Conservation (phyloP, 2,329 filamentous ascomycete species). For the Coniochaeta pulveracea region DNA sequence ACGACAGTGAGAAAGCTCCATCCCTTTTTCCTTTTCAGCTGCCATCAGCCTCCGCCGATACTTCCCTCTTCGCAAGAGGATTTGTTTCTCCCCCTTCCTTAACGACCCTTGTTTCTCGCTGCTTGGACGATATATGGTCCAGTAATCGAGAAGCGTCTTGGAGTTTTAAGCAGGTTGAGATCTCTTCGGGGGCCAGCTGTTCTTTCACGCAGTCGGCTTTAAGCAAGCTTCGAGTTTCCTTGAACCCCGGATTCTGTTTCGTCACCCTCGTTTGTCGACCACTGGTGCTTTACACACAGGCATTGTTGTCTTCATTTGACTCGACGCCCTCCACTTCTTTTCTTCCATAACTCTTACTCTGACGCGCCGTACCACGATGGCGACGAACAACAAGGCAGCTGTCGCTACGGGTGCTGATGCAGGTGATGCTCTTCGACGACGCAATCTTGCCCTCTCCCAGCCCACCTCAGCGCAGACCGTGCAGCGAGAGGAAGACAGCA, state of each 20-base stretch:
- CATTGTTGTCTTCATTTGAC: too few relatives aligned
- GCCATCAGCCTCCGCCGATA: neutral
- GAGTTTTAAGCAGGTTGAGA: neutral
- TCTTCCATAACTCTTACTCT: too few relatives aligned
- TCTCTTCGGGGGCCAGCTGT: neutral
- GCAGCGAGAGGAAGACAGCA: slow-evolving; percentile 48
- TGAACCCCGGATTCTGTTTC: slow-evolving; percentile 3
- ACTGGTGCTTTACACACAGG: too few relatives aligned
- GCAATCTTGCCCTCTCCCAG: slow-evolving; percentile 34
- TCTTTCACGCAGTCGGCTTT: neutral
- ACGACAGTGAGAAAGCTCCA: slow-evolving; percentile 4
- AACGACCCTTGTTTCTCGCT: neutral
- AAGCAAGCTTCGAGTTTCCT: too few relatives aligned
- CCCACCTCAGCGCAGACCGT: slow-evolving; percentile 11
- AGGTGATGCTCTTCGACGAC: slow-evolving; percentile 43
- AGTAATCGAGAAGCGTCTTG: slow-evolving; percentile 1
- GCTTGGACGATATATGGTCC: slow-evolving; percentile 2
- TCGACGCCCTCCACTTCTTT: too few relatives aligned
- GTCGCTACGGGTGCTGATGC: slow-evolving; percentile 50
- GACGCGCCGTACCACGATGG: too few relatives aligned
- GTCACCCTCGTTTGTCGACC: slow-evolving; percentile 4
- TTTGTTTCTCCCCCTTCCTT: neutral
- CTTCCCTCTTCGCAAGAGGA: neutral
- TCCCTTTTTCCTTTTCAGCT: slow-evolving; percentile 3
- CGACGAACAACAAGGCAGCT: slow-evolving; percentile 36